These are phyloP conservation scores for Geoglossum glabrum DNA, from an alignment of 495 filamentous ascomycete species.

Conservation along the genomic window DNA sequence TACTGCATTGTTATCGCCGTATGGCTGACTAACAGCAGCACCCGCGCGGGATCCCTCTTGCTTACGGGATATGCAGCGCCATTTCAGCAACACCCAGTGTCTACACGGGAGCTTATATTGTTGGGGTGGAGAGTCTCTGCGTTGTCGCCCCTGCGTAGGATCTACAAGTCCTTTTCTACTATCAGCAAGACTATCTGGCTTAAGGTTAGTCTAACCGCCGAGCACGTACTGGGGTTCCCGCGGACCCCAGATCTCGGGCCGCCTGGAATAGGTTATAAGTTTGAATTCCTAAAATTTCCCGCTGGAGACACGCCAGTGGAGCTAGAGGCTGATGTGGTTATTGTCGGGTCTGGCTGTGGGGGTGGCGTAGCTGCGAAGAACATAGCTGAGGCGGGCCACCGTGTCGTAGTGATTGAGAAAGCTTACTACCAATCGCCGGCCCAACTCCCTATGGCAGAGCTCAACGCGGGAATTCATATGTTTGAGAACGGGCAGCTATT, in stretches of 20 bases:
- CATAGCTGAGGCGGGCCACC: conserved; percentile 50
- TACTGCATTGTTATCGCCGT: neutral
- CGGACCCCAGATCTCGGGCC: conserved; percentile 39
- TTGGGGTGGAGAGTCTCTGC: conserved; percentile 37
- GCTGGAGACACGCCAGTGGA: conserved; percentile 26
- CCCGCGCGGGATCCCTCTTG: conserved; percentile 44
- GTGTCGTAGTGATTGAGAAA: conserved; percentile 70
- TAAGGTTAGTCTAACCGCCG: conserved; percentile 34
- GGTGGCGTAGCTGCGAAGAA: conserved; percentile 70
- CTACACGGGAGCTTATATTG: conserved; percentile 38
- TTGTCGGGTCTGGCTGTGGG: conserved; percentile 75
- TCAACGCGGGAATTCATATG: conserved; percentile 34
- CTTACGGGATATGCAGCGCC: conserved; percentile 43
- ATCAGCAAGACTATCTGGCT: conserved; percentile 40
- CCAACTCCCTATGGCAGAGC: conserved; percentile 50
- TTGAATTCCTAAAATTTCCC: conserved; percentile 31
- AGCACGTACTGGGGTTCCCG: conserved; percentile 39
- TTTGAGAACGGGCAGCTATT: conserved; percentile 38
- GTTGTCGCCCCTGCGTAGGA: conserved; percentile 32
- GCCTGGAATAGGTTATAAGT: conserved; percentile 32
- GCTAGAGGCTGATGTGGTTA: conserved; percentile 61
- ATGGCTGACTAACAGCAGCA: conserved; percentile 23
- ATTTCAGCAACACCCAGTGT: conserved; percentile 39
- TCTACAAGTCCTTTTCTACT: conserved; percentile 33
- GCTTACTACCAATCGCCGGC: conserved; percentile 49